Conservation (phyloP, 1,284 basidiomycete genomes). For the Marasmius sp. region DNA sequence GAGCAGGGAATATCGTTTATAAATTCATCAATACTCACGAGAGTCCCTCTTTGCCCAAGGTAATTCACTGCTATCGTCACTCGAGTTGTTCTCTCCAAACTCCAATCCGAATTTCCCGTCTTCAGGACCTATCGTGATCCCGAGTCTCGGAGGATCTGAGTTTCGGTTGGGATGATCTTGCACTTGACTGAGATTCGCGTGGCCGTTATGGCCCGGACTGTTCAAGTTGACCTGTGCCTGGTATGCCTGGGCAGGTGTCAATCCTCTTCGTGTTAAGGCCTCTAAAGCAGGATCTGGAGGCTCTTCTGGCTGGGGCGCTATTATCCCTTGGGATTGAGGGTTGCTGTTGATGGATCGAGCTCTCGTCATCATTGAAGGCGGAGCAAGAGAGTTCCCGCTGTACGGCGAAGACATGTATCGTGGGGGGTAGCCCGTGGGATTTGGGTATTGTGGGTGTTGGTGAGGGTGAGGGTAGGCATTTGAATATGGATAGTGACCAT, state of each 20-base stretch:
- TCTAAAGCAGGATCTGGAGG: constrained; percentile 52
- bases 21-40: constrained; percentile 21
- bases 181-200: constrained; percentile 11
- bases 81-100: constrained; percentile 42
- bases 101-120: constrained; percentile 57
- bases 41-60: constrained; percentile 55
- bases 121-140: constrained; percentile 53
- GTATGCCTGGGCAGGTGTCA: constrained; percentile 78
- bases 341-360: constrained; percentile 53
- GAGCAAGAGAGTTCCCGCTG: constrained; percentile 32
- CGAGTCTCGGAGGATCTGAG: constrained; percentile 40
- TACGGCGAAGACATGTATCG: constrained; percentile 29
- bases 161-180: constrained; percentile 16
- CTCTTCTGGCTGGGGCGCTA: constrained; percentile 51
- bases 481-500: background rate
- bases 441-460: constrained; percentile 8
- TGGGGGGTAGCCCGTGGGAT: constrained; percentile 25
- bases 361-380: constrained; percentile 40
- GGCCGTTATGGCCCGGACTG: constrained; percentile 27
- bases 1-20: constrained; percentile 14
- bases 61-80: constrained; percentile 56
- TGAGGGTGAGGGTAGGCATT: constrained; percentile 9
- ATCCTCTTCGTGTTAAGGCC: constrained; percentile 46
- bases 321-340: constrained; percentile 42
- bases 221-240: constrained; percentile 69